Evolutionary conservation across 257 asterid genomes (phyloP), one percentile per base, ranked within the genome.

Genomic region (Solanum chilense): DNA sequence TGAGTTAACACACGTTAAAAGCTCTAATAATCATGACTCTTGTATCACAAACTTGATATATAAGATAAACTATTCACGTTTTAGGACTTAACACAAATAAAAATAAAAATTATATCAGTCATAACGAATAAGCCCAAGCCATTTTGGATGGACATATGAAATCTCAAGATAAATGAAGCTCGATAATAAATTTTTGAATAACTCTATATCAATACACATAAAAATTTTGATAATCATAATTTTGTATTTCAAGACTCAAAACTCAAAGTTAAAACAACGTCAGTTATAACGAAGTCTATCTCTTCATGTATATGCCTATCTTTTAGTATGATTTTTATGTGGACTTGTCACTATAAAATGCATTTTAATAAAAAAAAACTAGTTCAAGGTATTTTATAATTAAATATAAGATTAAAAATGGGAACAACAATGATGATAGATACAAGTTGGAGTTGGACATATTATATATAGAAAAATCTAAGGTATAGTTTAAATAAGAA

Each of bases 381-480:
- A 76, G 83, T 9, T 77, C 62, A 77, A 77, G n/a, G 39, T 45
- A 9, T 78, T 9, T 78, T 21, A 76, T 78, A 2, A 45, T 14
- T 78, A 45, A 78, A 78, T 78, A 58, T 77, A 78, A 27, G 84
- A 78, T 78, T 45, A 14, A 42, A 73, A 41, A n/a, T n/a, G 83
- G 39, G 16, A 25, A 77, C 15, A 77, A 5, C 42, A 45, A 45
- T 45, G 75, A 87, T 82, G 87, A 70, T 33, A 64, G 12, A 64
- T 45, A 85, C 92, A 90, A 90, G 91, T 88, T 88, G 88, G 73
- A 68, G 14, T 52, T 86, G 90, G 90, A 85, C 90, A 33, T 71
- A 33, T 33, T 33, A 33, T 33, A 69, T 68, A 90, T 85, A 87
- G 33, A 88, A 82, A 58, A 85, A 68, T 85, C 87, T 75, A 89